A percentile compares a stretch with the other conserved stretches of the same genome.
phyloP scores from a whole-genome alignment of 2,329 filamentous ascomycete species.

The Apiospora hydei region DNA sequence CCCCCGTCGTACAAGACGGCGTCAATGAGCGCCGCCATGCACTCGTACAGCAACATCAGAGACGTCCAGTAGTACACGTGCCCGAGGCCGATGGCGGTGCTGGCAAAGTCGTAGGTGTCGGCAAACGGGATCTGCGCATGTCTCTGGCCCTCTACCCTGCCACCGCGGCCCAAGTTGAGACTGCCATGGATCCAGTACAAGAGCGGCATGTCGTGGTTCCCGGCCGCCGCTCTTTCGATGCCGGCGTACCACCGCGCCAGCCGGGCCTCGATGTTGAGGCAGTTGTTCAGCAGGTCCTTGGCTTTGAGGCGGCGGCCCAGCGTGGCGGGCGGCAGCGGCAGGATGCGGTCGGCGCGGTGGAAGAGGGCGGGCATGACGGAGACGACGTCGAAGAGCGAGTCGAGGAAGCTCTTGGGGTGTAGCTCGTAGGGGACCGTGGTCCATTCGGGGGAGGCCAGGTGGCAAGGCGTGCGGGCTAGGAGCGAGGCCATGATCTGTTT shows the following conservation, averaged over 20 bases:
- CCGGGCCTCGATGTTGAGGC: constrained; percentile 54
- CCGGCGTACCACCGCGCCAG: constrained; percentile 56
- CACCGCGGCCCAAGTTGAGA: not conserved
- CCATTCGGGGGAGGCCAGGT: constrained; percentile 61
- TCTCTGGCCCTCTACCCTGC: constrained; percentile 30
- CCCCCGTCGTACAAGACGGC: constrained; percentile 53
- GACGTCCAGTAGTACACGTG: constrained; percentile 63
- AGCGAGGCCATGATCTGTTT: constrained; percentile 55
- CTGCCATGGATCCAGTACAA: constrained; percentile 50
- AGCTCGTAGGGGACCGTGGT: constrained; percentile 57
- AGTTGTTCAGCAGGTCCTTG: constrained; percentile 56
- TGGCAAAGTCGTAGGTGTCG: constrained; percentile 53
- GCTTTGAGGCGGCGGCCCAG: constrained; percentile 50
- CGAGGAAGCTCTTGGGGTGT: constrained; percentile 59
- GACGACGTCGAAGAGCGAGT: constrained; percentile 60
- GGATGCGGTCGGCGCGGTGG: constrained; percentile 51
- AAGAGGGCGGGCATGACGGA: constrained; percentile 57
- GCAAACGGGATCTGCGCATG: constrained; percentile 51
- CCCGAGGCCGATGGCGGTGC: constrained; percentile 52
- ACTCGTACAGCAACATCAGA: constrained; percentile 57
- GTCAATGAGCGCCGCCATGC: constrained; percentile 54
- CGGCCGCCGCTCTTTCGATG: constrained; percentile 37
- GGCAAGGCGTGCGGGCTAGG: constrained; percentile 57
- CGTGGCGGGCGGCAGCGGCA: constrained; percentile 36
- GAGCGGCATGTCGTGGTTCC: constrained; percentile 37